Evolutionary conservation across 2,329 filamentous ascomycete genomes (phyloP).

Genomic region (Dothistroma septosporum): DNA sequence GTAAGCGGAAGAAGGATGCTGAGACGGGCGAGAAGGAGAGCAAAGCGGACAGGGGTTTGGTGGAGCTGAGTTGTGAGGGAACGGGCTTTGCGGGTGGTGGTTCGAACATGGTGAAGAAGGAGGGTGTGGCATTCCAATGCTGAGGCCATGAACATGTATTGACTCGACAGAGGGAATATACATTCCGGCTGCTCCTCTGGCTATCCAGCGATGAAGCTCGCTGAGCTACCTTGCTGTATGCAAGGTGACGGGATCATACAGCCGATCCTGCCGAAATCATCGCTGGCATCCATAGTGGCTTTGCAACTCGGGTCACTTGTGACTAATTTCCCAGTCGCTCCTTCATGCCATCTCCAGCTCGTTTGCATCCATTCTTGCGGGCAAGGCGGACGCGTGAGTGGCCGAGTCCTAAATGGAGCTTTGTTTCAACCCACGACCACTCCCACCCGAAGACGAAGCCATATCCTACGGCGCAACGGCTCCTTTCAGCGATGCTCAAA

Average conservation of each 20-base stretch:
- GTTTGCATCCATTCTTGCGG: not conserved
- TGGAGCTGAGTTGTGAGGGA: conserved; percentile 78
- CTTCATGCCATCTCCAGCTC: not conserved
- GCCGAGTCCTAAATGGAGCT: not conserved
- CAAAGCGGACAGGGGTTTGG: conserved; percentile 64
- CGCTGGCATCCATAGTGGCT: too few relatives aligned
- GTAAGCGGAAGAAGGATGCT: conserved; percentile 25
- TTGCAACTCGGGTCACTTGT: too few relatives aligned
- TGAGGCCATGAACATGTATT: too few relatives aligned
- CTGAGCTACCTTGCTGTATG: too few relatives aligned
- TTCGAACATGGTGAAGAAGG: conserved; percentile 72
- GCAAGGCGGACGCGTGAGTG: not conserved
- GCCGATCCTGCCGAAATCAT: too few relatives aligned
- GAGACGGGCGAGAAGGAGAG: conserved; percentile 42
- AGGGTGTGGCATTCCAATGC: conserved; percentile 77
- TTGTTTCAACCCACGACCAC: not conserved
- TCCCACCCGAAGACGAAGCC: not conserved
- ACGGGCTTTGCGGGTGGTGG: conserved; percentile 92
- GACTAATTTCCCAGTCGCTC: too few relatives aligned
- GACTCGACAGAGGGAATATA: too few relatives aligned
- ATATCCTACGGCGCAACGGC: not conserved
- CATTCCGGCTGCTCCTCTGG: too few relatives aligned
- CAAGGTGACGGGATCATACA: too few relatives aligned
- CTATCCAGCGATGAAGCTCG: too few relatives aligned
- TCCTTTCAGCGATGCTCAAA: not conserved